Base-by-base conservation (phyloP, 495 filamentous ascomycete species). In the Penicillium maclennaniae region DNA sequence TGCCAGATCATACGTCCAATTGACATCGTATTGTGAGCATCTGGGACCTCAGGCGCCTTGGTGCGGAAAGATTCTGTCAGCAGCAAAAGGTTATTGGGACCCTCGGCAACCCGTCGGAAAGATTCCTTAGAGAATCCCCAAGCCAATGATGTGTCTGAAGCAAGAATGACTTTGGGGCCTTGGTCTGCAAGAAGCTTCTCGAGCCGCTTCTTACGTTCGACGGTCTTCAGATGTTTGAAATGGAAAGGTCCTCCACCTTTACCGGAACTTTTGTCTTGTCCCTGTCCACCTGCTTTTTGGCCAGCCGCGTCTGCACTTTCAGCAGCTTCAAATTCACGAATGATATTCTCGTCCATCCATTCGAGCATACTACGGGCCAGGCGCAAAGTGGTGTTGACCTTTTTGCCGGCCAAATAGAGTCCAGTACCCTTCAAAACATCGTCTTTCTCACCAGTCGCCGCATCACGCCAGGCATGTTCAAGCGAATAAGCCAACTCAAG, bases 311-410 rank as follows among this genome's bases (percentile, higher is more conserved):
- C 76, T 19, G 62, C 70, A 45, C 74, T 71, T 51, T 82, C 87
- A 2, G 86, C 83, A 2, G 86, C 84, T 69, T 99, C 95, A 51
- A 96, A 95, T 56, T 97, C 91, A 43, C 86, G 81, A 47, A 95
- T 82, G 45, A 99, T 91, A 44, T 80, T 86, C 59, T 96, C 91
- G 61, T 97, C 91, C 91, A 97, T 97, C 93, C 93, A 99, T 67
- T 99, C 93, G 48, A 97, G 72, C 91, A 97, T 96, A 66, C 92
- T 97, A 55, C 91, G 80, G 15, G 92, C 88, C 49, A 95, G 85
- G 50, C 87, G 76, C 85, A 96, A 89, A 1, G 89, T 92, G 21
- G 87, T 88, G 46, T 83, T 80, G 47, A 87, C 84, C 55, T 86
- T 92, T 43, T 82, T 85, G 17, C 89, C 89, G 0, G 89, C 92